phyloP scores from a whole-genome alignment of 768 basidiomycete genomes.

The Lenzites betulinus region DNA sequence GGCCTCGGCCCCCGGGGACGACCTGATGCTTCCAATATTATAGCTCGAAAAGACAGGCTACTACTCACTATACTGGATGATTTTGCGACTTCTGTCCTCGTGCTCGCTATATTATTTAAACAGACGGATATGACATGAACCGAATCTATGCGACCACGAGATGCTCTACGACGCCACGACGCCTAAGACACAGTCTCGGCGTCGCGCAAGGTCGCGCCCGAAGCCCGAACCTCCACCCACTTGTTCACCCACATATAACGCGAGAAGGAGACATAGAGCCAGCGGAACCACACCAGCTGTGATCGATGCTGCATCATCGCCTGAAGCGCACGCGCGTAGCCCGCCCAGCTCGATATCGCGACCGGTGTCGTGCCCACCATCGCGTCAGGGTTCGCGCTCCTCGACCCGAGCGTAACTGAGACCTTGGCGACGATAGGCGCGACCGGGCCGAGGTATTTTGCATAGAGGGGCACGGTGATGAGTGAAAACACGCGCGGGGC shows the following conservation, averaged over 20 bases:
- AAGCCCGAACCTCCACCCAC: conserved; percentile 55
- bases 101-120: no score
- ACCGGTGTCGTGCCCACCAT: conserved; percentile 25
- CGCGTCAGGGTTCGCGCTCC: no score
- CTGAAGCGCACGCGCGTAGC: conserved; percentile 55
- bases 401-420: conserved; percentile 32
- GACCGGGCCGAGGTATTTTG: conserved; percentile 67
- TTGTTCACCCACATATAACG: conserved; percentile 94
- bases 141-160: no score
- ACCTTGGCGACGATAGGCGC: conserved; percentile 53
- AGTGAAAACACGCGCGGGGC: conserved; percentile 56
- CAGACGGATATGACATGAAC: no score
- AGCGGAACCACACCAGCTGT: conserved; percentile 90
- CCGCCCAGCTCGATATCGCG: conserved; percentile 57
- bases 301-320: conserved; percentile 76
- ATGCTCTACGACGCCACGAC: no score
- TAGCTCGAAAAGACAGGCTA: no score
- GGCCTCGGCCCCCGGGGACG: no score
- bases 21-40: no score
- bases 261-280: conserved; percentile 78
- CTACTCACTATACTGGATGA: no score
- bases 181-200: no score
- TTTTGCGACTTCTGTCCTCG: no score
- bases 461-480: conserved; percentile 51
- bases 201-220: no score